Evolutionary conservation across 1,284 basidiomycete species (phyloP), one percentile per base, ranked within the genome.

Genomic region (Phaffia rhodozyma): DNA sequence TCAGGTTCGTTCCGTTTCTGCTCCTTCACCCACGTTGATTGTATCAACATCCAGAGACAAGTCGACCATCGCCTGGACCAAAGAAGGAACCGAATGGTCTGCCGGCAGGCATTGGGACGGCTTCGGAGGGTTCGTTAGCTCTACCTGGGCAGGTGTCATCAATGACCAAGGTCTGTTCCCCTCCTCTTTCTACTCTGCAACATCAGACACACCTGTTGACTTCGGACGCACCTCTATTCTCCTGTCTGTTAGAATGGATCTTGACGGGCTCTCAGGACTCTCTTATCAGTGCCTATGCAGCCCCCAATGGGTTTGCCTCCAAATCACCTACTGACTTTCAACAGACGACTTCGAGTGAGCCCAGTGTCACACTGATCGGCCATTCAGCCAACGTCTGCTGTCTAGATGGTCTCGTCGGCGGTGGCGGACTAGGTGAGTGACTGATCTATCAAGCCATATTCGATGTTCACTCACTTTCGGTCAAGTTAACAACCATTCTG

Each of bases 351-450:
- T 56, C 65, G 21, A 65, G 61, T 59, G 54, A 63, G 7, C 72
- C 74, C 11, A 62, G 62, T 29, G 67, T 70, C 64, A 71, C 70
- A 1, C 62, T 78, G 43, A 68, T 78, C 47, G 96, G 93, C 43
- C 96, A 99, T 75, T 82, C 83, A 6, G 85, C 87, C 61, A 98
- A 98, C 72, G 83, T 98, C 20, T 98, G 94, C 75, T 81, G 91
- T 30, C 78, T 99, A 66, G 82, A 90, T 72, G 82, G 84, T 5
- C 82, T 83, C 25, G 74, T 81, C 16, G 79, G 80, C 62, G 88
- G 89, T 18, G 48, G 55, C 21, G 63, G 64, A 21, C 25, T 66
- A 3, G 64, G 64, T 66, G 55, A 48, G 56, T 52, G 50, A 13
- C 20, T 38, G 4, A 20, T 5, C 7, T 57, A 30, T 16, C 34